Evolutionary conservation across 2,329 filamentous ascomycete genomes (phyloP).

Genomic region (Neonectria punicea): DNA sequence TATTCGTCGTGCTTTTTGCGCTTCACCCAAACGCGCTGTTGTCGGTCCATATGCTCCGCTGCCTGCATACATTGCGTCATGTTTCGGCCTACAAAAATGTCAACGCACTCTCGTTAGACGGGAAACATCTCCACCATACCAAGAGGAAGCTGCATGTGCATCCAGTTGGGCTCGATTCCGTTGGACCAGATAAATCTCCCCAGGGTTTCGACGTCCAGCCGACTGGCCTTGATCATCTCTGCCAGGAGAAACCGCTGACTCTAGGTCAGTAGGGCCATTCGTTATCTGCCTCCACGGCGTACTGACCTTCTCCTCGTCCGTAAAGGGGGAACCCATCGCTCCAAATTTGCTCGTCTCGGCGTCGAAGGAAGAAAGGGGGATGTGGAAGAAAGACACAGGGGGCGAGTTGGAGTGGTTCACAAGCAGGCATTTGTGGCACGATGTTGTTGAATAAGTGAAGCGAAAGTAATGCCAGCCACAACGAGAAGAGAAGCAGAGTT

Average conservation of each 20-base stretch:
- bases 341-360: constrained; percentile 16
- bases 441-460: constrained; percentile 22
- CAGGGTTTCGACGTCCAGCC: constrained; percentile 58
- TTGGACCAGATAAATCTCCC: constrained; percentile 58
- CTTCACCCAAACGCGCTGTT: constrained; percentile 44
- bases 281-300: constrained; percentile 1
- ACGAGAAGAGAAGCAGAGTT: constrained; percentile 19
- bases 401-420: constrained; percentile 20
- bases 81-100: constrained; percentile 54
- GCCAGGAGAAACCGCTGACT: constrained; percentile 66
- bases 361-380: constrained; percentile 14
- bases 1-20: constrained; percentile 51
- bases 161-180: constrained; percentile 56
- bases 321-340: constrained; percentile 50
- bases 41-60: constrained; percentile 51
- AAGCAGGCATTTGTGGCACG: constrained; percentile 28
- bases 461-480: constrained; percentile 29
- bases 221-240: constrained; percentile 68
- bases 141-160: constrained; percentile 59
- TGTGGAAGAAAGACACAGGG: constrained; percentile 22
- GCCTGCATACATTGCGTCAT: constrained; percentile 58
- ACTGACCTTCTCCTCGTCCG: constrained; percentile 63
- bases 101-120: not conserved
- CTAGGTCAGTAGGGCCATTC: constrained; percentile 15
- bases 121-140: constrained; percentile 48